Base-by-base conservation (phyloP, 768 basidiomycete genomes). In the Leccinum barrowsii region DNA sequence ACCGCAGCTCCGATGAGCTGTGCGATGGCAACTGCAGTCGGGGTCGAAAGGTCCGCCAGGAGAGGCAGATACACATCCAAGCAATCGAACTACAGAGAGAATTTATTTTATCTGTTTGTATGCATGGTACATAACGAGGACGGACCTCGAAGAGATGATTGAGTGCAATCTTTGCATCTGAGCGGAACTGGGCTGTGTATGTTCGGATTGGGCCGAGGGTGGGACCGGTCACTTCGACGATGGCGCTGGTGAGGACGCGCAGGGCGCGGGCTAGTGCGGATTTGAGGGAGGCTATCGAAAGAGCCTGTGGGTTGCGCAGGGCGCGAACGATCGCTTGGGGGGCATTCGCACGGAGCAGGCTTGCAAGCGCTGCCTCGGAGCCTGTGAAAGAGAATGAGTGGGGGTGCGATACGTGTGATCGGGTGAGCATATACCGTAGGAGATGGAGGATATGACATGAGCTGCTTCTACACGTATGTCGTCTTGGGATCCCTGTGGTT, bases 381-480 rank as follows among this genome's bases (percentile, higher is more conserved):
- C 89, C 86, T 86, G 55, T 12, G 8, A 47, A 19, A 50, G 35
- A 32, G n/a, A 49, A 12, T 21, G n/a, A 30, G 54, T 32, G 59
- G 7, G 17, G 4, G 17, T 30, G 17, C 12, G 2, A 19, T 26
- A n/a, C 8, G 42, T 50, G 52, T 42, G 48, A 52, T 12, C 4
- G 26, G 49, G 37, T 22, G 30, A n/a, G 8, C 2, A 54, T 7
- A 7, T 21, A 84, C 88, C 89, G 60, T 89, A 87, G 0, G 89
- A 81, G 12, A 92, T 76, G 0, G 90, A 92, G 0, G 88, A 81
- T 15, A 92, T 76, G 37, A 92, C 79, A 63, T 90, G 86, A 0
- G 89, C 87, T 0, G 90, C 86, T 66, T 92, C 89, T 50, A 85
- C 79, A 10, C 87, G 80, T 34, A 88, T 72, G 7, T 83, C 82